Conservation (phyloP, 1,139 yeast species). For the Debaryomyces subglobosus region DNA sequence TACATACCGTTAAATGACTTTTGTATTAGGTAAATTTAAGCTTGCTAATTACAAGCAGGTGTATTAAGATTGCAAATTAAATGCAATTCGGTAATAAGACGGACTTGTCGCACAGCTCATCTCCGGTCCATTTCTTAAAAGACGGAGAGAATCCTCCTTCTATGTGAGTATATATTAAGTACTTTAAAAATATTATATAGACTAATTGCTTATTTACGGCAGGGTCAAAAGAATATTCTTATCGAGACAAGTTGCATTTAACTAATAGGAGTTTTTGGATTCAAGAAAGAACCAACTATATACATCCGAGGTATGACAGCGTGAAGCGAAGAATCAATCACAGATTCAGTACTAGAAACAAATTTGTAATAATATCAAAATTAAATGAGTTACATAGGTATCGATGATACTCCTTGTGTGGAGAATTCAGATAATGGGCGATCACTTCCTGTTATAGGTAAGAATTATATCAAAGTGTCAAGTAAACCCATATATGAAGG, state of each 20-base stretch:
- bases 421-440: not conserved
- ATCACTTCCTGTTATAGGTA: not conserved
- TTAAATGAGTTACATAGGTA: not conserved
- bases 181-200: not conserved
- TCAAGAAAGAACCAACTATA: not conserved
- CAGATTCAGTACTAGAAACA: not conserved
- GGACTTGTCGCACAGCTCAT: constrained; percentile 1
- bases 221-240: not conserved
- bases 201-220: not conserved
- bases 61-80: not conserved
- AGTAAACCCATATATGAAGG: constrained; percentile 45
- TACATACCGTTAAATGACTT: not conserved
- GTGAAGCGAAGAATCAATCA: not conserved
- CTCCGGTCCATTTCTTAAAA: not conserved
- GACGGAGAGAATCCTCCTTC: not conserved
- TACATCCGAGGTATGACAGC: not conserved
- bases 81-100: not conserved
- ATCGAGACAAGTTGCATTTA: not conserved
- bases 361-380: not conserved
- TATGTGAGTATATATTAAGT: not conserved
- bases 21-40: not conserved
- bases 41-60: not conserved
- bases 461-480: constrained; percentile 27
- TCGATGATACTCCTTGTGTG: not conserved
- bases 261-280: not conserved